Percentiles rank a stretch among this genome's conserved stretches.
Evolutionary conservation across 345 rosid species (phyloP).

Genomic region (Sapria himalayana): DNA sequence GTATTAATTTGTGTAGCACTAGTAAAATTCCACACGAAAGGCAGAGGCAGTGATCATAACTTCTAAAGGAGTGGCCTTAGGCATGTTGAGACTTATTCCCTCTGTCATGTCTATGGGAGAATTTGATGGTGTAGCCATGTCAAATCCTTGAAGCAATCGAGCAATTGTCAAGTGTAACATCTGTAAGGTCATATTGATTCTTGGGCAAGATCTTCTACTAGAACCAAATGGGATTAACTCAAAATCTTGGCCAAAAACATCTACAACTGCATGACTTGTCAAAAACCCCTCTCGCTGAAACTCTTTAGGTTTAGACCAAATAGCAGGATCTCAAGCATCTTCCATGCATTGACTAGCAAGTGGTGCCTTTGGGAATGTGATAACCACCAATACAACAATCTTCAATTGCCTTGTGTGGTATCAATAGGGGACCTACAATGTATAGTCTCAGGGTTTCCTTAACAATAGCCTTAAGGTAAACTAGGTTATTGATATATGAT

Average conservation of each 20-base stretch:
- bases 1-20: no score
- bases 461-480: conserved; percentile 17
- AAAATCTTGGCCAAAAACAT: conserved; percentile 16
- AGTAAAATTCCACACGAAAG: no score
- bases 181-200: conserved; percentile 9
- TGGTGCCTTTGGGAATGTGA: conserved; percentile 15
- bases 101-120: conserved; percentile 15
- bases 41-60: conserved; percentile 12
- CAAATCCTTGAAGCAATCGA: conserved; percentile 15
- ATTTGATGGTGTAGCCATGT: conserved; percentile 3
- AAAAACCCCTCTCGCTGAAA: conserved; percentile 23
- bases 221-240: conserved; percentile 24
- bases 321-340: conserved; percentile 14
- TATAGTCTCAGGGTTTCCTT: conserved; percentile 20
- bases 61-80: conserved; percentile 24
- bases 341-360: conserved; percentile 15
- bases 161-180: conserved; percentile 15
- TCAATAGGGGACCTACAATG: conserved; percentile 16
- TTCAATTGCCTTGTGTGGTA: conserved; percentile 10
- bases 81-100: conserved; percentile 12
- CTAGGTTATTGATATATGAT: conserved; percentile 12
- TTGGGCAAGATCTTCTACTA: conserved; percentile 24
- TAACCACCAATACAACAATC: conserved; percentile 13
- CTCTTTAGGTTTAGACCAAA: conserved; percentile 18
- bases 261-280: conserved; percentile 11